Conservation (phyloP, 768 basidiomycete genomes). For the Boletus rubescentipes region DNA sequence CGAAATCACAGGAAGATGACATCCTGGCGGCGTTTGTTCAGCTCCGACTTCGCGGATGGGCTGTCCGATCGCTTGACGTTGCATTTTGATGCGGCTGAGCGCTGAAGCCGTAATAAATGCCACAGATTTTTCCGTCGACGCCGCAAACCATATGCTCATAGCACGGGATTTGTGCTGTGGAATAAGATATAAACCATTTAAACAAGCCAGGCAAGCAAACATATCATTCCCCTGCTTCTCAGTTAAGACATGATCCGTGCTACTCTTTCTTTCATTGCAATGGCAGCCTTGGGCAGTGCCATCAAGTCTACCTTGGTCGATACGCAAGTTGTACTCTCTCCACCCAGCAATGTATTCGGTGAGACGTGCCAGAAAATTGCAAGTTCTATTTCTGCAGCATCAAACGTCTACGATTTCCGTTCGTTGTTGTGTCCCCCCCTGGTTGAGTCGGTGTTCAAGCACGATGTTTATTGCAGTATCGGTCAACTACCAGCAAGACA, state of each 20-base stretch:
- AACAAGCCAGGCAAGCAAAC: too few species aligned
- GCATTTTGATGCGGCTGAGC: not conserved
- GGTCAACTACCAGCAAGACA: conserved; percentile 39
- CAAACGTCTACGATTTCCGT: conserved; percentile 2
- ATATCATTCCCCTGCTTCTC: too few species aligned
- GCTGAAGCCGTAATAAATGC: not conserved
- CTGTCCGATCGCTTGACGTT: not conserved
- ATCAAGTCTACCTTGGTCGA: not conserved
- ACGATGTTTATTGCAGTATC: conserved; percentile 3
- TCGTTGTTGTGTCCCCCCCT: not conserved
- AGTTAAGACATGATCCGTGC: not conserved
- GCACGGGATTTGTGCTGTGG: too few species aligned
- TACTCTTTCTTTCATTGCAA: not conserved
- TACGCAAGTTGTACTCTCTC: not conserved
- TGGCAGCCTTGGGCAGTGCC: not conserved
- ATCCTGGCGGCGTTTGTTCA: too few species aligned
- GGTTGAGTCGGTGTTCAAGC: not conserved
- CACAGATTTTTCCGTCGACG: too few species aligned
- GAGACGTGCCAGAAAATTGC: conserved; percentile 2
- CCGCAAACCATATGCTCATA: not conserved
- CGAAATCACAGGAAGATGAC: too few species aligned
- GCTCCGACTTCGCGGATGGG: too few species aligned
- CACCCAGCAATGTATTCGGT: not conserved
- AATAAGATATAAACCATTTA: not conserved
- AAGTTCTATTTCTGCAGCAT: conserved; percentile 2